Percentiles rank a stretch among this genome's conserved stretches.
Evolutionary conservation across 352 stramenopile genomes (phyloP).

Genomic region (Pythium chondricola): DNA sequence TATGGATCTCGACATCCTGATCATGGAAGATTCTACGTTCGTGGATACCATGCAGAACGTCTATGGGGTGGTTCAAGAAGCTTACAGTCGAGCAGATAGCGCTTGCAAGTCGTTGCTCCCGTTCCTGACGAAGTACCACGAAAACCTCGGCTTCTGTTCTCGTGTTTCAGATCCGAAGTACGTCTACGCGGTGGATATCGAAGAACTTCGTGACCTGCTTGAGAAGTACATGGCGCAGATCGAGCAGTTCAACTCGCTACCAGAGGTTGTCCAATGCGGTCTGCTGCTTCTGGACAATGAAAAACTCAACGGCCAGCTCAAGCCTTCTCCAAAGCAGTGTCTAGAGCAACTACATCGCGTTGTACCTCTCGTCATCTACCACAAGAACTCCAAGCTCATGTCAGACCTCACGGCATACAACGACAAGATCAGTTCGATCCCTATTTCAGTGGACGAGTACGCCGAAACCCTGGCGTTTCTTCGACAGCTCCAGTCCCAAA

Average conservation of each 20-base stretch:
- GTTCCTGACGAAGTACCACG: constrained; percentile 70
- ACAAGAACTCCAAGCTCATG: constrained; percentile 56
- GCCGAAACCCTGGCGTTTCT: constrained; percentile 52
- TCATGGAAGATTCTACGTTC: constrained; percentile 65
- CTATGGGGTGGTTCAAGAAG: constrained; percentile 43
- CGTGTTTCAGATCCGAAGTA: constrained; percentile 24
- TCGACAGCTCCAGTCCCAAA: constrained; percentile 37
- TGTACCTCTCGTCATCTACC: constrained; percentile 50
- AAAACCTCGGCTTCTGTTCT: constrained; percentile 61
- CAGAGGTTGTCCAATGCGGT: constrained; percentile 36
- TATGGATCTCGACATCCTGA: constrained; percentile 74
- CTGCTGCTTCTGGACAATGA: constrained; percentile 54
- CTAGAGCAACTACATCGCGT: constrained; percentile 48
- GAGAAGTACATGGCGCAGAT: constrained; percentile 64
- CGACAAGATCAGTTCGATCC: constrained; percentile 66
- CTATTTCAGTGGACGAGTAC: constrained; percentile 65
- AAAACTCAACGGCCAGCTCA: constrained; percentile 50
- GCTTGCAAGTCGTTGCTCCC: constrained; percentile 55
- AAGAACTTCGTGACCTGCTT: constrained; percentile 56
- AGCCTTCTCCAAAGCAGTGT: constrained; percentile 60
- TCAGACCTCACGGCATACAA: constrained; percentile 45
- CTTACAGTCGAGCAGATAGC: constrained; percentile 39
- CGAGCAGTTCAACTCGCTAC: constrained; percentile 39
- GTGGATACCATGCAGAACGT: constrained; percentile 50
- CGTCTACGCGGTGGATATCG: constrained; percentile 24